Conservation (phyloP, 2,329 filamentous ascomycete genomes). For the Pseudogymnoascus sp. region DNA sequence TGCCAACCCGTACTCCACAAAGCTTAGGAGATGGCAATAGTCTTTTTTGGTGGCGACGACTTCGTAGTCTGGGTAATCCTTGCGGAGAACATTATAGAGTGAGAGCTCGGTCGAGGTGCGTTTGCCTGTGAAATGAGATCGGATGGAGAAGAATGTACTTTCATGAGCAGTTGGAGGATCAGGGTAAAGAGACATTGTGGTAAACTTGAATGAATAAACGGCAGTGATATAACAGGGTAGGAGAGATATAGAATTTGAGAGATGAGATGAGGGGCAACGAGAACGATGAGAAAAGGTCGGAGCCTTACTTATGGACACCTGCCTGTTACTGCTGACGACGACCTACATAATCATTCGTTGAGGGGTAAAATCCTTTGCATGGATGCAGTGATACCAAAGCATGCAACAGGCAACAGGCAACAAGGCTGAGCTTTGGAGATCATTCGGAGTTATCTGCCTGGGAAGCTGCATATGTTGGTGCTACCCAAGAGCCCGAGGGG, state of each 20-base stretch:
- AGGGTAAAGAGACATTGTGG: neutral
- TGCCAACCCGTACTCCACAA: neutral
- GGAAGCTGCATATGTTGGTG: neutral
- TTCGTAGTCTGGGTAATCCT: neutral
- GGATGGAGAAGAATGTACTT: neutral
- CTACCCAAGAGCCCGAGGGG: neutral
- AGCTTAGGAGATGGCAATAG: neutral
- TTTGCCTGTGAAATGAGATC: neutral
- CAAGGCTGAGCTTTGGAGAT: neutral
- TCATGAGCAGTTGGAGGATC: neutral
- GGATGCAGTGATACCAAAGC: neutral
- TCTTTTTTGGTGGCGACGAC: neutral
- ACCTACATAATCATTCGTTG: neutral
- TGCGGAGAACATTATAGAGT: neutral
- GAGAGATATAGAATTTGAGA: neutral
- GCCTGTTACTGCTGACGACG: neutral
- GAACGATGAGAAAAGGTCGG: neutral
- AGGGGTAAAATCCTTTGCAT: neutral
- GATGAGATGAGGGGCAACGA: neutral
- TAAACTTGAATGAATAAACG: neutral
- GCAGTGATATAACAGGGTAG: neutral
- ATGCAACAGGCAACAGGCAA: neutral
- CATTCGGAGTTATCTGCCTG: neutral
- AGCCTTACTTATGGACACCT: neutral
- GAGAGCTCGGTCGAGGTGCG: neutral